A percentile compares a stretch with the other conserved stretches of the same genome.
These are phyloP conservation scores for Epichloe brachyelytri DNA, from an alignment of 2,329 filamentous ascomycete species.

Conservation along the genomic window DNA sequence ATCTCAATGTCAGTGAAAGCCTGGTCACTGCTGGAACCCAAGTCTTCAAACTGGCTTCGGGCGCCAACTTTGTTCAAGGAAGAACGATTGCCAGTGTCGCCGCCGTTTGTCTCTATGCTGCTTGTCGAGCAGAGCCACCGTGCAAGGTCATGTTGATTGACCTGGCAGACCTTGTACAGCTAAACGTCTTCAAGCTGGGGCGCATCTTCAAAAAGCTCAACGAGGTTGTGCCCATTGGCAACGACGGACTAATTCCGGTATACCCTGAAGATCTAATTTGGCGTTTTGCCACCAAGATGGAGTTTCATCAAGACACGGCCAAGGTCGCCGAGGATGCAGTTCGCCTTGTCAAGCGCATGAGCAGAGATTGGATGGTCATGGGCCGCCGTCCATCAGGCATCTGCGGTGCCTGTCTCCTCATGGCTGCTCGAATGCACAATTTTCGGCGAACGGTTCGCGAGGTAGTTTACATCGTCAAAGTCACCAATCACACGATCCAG, in stretches of 20 bases:
- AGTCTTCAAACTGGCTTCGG: slow-evolving; percentile 64
- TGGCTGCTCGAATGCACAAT: slow-evolving; percentile 97
- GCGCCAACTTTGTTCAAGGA: slow-evolving; percentile 71
- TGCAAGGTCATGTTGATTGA: slow-evolving; percentile 93
- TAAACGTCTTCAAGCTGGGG: slow-evolving; percentile 88
- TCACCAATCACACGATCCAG: slow-evolving; percentile 85
- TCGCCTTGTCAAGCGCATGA: slow-evolving; percentile 83
- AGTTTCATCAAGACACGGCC: slow-evolving; percentile 72
- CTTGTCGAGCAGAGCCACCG: slow-evolving; percentile 64
- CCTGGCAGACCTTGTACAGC: slow-evolving; percentile 67
- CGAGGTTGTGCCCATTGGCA: slow-evolving; percentile 56
- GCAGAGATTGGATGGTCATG: slow-evolving; percentile 92
- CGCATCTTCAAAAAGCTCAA: slow-evolving; percentile 78
- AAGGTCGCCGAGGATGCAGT: slow-evolving; percentile 82
- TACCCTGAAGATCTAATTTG: slow-evolving; percentile 84
- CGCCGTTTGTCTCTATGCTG: slow-evolving; percentile 83
- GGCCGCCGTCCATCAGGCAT: slow-evolving; percentile 87
- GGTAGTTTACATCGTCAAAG: slow-evolving; percentile 96
- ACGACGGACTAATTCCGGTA: slow-evolving; percentile 52
- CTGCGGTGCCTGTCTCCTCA: slow-evolving; percentile 84
- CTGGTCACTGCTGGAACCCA: slow-evolving; percentile 54
- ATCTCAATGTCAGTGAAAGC: slow-evolving; percentile 47
- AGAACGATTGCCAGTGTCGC: slow-evolving; percentile 75
- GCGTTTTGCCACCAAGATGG: slow-evolving; percentile 80
- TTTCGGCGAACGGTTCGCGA: slow-evolving; percentile 86